Conservation (phyloP, 73 alveolate genomes). For the Stentor roeselii region DNA sequence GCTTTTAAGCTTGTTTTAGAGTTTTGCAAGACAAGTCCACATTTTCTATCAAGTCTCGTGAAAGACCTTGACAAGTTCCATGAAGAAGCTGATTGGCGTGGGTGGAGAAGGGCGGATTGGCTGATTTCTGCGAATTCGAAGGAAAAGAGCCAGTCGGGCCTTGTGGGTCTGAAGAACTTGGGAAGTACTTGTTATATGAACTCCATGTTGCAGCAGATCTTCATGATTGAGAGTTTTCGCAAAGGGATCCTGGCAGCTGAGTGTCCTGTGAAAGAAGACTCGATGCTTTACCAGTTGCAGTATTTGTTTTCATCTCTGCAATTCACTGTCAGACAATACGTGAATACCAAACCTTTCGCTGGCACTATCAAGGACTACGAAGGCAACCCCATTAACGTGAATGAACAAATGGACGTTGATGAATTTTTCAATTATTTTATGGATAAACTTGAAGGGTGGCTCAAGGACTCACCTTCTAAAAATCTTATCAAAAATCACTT, state of each 20-base stretch:
- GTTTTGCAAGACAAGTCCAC: background rate
- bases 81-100: constrained; percentile 19
- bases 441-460: constrained; percentile 76
- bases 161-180: constrained; percentile 55
- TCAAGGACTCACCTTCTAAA: constrained; percentile 59
- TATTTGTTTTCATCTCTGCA: constrained; percentile 9
- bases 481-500: constrained; percentile 66
- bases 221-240: constrained; percentile 73
- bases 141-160: constrained; percentile 50
- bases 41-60: background rate
- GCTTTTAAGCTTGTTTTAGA: background rate
- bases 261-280: background rate
- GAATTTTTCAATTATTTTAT: constrained; percentile 87
- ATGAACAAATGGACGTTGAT: constrained; percentile 92
- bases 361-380: constrained; percentile 47
- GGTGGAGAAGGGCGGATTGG: constrained; percentile 25
- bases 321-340: constrained; percentile 3
- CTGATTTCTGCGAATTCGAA: constrained; percentile 21
- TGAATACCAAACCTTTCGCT: constrained; percentile 21
- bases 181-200: constrained; percentile 98
- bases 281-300: constrained; percentile 18
- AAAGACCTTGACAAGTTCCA: background rate
- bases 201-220: constrained; percentile 86
- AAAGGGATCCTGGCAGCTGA: constrained; percentile 37
- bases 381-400: constrained; percentile 77